Evolutionary conservation across 2,329 filamentous ascomycete genomes (phyloP), one percentile per base, ranked within the genome.

Genomic region (Fusarium gaditjirri): DNA sequence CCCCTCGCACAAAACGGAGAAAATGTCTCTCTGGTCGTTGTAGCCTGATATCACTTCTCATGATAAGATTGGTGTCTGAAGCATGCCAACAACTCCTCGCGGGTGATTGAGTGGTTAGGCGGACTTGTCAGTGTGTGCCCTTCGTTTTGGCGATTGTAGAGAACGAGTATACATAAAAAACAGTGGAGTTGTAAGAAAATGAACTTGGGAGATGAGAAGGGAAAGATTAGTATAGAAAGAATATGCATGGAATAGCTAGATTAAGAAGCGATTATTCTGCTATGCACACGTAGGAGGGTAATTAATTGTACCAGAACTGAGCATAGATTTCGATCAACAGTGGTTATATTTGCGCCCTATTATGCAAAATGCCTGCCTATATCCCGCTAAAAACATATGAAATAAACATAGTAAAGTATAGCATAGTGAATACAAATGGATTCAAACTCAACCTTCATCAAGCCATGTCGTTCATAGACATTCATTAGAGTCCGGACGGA

Each of bases 361-460:
- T 54, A 66, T 66, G 66, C 70, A 71, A 67, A 67, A 74, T 71
- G 60, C 71, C 71, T 49, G 39, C 60, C 65, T 38, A 39, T 67
- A 69, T 38, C 72, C 61, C 63, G 64, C 69, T 70, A 49, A 49
- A 52, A 67, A 74, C 64, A 77, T 62, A 63, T 55, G 46, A 58
- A 50, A 62, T 61, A 19, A 63, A 49, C 44, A 59, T 54, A 47
- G 43, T 29, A 38, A 44, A 14, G 25, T 66, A 60, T 50, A 38
- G n/a, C 25, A 41, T 53, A 35, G 42, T 54, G 38, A 67, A 64
- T 38, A 36, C 44, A 74, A 72, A 60, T 27, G 17, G 46, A 67
- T 70, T 47, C 58, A 46, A 62, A 67, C 39, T 61, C 53, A 50
- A 47, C 44, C 25, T 72, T 63, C 61, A 56, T 75, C 61, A 56